Base-by-base conservation (phyloP, 257 asterid genomes). In the Nicotiana otophora region DNA sequence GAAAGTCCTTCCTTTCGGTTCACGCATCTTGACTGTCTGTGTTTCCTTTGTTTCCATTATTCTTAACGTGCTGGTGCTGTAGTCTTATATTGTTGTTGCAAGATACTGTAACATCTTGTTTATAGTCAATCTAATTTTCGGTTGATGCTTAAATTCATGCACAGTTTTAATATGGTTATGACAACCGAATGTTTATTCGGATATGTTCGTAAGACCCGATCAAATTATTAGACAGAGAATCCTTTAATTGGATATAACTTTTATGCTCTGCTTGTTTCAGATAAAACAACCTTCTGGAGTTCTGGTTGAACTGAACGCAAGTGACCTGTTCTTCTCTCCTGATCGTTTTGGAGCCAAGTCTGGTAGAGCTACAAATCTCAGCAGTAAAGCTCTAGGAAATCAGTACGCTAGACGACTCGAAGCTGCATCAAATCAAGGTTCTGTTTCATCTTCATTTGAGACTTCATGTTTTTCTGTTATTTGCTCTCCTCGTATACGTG, bases 401-500 rank as follows among this genome's bases (percentile, higher is more conserved):
- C 83, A 84, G 62, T 74, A 82, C 79, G 63, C 85, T 61, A 86
- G 83, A 76, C 86, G 93, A 82, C 65, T 86, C 62, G 97, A 91
- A 78, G 83, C 88, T 46, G 86, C 80, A 76, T 83, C 91, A 48
- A 89, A 86, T 83, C 84, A 82, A 78, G 92, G 92, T 46, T 83
- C 87, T 78, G 82, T 86, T 84, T 10, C 88, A 75, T 82, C 94
- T 83, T 87, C 90, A 81, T 86, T 92, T n/a, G 92, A 88, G 55
- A 81, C 87, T 60, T 84, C 93, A 62, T 83, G 85, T 84, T 83
- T 92, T 76, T 91, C 95, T 77, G 87, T 90, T 84, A 78, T 90
- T 87, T 91, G 93, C 86, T 91, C 97, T 79, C 97, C 98, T 85
- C 91, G 92, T 31, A 72, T 87, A 77, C 53, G 84, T 72, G 77